A percentile compares a stretch with the other conserved stretches of the same genome.
These are phyloP conservation scores for Fusarium sp. DNA, from an alignment of 2,329 filamentous ascomycete species.

Conservation along the genomic window DNA sequence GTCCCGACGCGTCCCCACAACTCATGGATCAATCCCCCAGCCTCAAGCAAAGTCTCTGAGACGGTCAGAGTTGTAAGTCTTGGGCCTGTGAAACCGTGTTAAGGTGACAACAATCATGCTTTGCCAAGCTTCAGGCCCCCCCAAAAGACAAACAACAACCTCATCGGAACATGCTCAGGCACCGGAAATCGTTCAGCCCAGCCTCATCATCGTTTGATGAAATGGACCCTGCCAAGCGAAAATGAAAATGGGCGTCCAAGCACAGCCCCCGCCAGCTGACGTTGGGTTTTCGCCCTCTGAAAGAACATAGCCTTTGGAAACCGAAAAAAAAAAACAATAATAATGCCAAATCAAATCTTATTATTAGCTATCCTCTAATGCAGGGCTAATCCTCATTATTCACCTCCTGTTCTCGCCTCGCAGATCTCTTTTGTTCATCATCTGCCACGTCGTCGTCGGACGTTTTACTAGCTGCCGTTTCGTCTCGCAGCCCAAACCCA, in stretches of 20 bases:
- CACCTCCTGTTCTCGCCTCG: not conserved
- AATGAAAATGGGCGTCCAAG: slow-evolving; percentile 25
- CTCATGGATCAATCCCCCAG: not conserved
- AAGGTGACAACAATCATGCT: not conserved
- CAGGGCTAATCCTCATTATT: slow-evolving; percentile 20
- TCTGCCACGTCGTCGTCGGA: not conserved
- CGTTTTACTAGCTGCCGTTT: not conserved
- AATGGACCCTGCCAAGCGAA: slow-evolving; percentile 31
- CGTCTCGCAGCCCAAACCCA: slow-evolving; percentile 9
- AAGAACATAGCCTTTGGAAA: not conserved
- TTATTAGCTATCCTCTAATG: slow-evolving; percentile 1
- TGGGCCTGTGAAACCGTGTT: not conserved
- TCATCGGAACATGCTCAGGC: slow-evolving; percentile 7
- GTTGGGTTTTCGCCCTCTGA: slow-evolving; percentile 40
- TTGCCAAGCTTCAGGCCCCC: not conserved
- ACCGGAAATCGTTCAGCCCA: not conserved
- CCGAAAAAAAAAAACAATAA: not conserved
- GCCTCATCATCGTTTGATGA: not conserved
- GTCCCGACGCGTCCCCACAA: slow-evolving; percentile 37
- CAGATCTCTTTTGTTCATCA: slow-evolving; percentile 7
- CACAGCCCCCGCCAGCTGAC: slow-evolving; percentile 43
- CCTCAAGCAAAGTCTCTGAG: not conserved
- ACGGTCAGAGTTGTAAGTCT: not conserved
- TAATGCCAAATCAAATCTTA: not conserved
- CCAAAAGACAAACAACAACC: not conserved